Conservation (phyloP, 805 yeast species). For the Yarrowia sp. region DNA sequence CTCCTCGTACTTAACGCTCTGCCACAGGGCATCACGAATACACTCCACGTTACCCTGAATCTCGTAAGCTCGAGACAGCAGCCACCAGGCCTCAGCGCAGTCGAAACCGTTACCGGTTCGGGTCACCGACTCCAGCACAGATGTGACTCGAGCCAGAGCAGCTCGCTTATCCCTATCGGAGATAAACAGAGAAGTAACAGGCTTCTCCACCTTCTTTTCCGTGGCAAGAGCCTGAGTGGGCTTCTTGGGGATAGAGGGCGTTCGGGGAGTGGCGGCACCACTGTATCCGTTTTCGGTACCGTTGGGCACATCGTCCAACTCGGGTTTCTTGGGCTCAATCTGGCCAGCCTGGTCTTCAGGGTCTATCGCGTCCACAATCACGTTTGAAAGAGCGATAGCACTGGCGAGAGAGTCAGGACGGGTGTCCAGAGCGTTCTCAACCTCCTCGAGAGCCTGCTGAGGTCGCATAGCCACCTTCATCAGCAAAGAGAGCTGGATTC, state of each 20-base stretch:
- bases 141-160: constrained; percentile 49
- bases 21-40: constrained; percentile 55
- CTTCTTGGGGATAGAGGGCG: constrained; percentile 18
- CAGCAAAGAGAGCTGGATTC: constrained; percentile 50
- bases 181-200: constrained; percentile 43
- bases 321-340: constrained; percentile 19
- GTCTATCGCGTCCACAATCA: constrained; percentile 46
- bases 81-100: constrained; percentile 67
- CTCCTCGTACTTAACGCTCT: constrained; percentile 61
- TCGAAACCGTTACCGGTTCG: constrained; percentile 45
- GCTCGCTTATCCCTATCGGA: constrained; percentile 58
- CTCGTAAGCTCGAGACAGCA: constrained; percentile 62
- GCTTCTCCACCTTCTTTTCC: constrained; percentile 6
- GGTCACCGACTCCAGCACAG: constrained; percentile 43
- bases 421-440: constrained; percentile 59
- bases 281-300: constrained; percentile 4
- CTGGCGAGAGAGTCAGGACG: constrained; percentile 51
- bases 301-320: neutral
- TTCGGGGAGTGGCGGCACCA: constrained; percentile 4
- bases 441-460: constrained; percentile 56
- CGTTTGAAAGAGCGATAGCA: constrained; percentile 53
- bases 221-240: constrained; percentile 19
- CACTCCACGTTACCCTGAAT: constrained; percentile 50
- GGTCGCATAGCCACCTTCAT: constrained; percentile 44
- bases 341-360: constrained; percentile 9